These are phyloP conservation scores for Sclerotiophoma versabilis DNA, from an alignment of 2,329 filamentous ascomycete genomes.

Conservation along the genomic window DNA sequence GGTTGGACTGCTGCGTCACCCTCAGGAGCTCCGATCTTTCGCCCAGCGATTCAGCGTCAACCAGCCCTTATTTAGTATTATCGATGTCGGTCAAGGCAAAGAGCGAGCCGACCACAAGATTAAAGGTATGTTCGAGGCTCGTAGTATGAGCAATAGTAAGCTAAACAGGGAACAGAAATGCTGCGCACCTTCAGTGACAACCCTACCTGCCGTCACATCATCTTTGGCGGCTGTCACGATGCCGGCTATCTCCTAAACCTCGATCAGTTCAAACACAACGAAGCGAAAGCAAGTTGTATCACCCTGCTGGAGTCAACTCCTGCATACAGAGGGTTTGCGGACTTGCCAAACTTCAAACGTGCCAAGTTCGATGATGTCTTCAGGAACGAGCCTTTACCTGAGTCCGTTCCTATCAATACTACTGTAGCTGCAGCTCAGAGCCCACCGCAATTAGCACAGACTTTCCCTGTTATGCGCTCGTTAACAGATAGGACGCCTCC, in stretches of 20 bases:
- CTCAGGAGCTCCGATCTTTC: conserved; percentile 52
- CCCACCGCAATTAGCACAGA: conserved; percentile 18
- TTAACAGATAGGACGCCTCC: conserved; percentile 24
- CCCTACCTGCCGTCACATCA: conserved; percentile 56
- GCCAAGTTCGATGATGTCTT: conserved; percentile 53
- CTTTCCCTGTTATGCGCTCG: conserved; percentile 17
- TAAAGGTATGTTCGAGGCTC: conserved; percentile 39
- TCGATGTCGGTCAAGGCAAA: conserved; percentile 57
- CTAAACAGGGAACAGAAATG: conserved; percentile 46
- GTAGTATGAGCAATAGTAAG: background rate
- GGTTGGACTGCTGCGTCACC: conserved; percentile 50
- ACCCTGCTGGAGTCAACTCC: conserved; percentile 56
- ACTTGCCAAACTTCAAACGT: conserved; percentile 50
- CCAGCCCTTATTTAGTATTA: conserved; percentile 56
- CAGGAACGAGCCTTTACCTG: conserved; percentile 51
- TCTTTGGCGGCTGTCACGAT: conserved; percentile 58
- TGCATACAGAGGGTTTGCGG: conserved; percentile 50
- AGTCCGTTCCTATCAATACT: conserved; percentile 24
- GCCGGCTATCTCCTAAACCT: conserved; percentile 56
- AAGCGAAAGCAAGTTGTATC: conserved; percentile 47
- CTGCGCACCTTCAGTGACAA: conserved; percentile 56
- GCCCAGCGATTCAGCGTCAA: conserved; percentile 54
- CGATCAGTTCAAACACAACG: conserved; percentile 55
- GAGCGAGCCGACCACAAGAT: conserved; percentile 58
- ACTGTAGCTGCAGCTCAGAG: conserved; percentile 6